phyloP scores from a whole-genome alignment of 2,329 filamentous ascomycete species.

The Bisporella sp. region DNA sequence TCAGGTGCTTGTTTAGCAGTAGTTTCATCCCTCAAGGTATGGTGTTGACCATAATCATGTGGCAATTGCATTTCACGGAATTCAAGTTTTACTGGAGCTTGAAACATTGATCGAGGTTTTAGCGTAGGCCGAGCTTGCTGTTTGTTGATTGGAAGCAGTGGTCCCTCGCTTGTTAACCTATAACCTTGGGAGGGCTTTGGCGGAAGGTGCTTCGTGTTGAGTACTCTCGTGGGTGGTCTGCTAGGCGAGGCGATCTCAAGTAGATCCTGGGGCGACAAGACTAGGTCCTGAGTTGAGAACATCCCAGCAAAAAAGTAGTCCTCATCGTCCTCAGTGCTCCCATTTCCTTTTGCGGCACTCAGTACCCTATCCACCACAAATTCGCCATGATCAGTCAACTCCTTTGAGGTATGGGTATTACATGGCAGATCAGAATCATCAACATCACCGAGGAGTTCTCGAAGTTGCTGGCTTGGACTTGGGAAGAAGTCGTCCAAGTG shows the following conservation, averaged over 20 bases:
- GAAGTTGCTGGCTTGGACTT: constrained; percentile 47
- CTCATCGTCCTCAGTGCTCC: background rate
- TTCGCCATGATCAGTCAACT: constrained; percentile 5
- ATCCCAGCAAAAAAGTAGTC: constrained; percentile 12
- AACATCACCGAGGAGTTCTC: constrained; percentile 40
- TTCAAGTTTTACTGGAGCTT: too few relatives aligned
- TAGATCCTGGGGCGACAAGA: constrained; percentile 41
- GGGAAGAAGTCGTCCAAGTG: constrained; percentile 49
- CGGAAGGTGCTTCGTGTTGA: background rate
- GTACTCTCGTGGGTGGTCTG: constrained; percentile 3
- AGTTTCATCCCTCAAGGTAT: background rate
- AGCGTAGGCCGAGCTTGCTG: background rate
- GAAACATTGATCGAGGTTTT: background rate
- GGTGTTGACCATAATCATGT: background rate
- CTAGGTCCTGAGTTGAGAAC: constrained; percentile 36
- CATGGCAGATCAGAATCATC: constrained; percentile 17
- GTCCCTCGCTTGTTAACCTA: background rate
- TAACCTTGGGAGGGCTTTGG: background rate
- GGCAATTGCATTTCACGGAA: background rate
- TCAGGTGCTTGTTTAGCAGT: background rate
- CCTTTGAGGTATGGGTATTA: constrained; percentile 16
- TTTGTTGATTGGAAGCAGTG: background rate
- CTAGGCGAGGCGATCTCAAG: constrained; percentile 31
- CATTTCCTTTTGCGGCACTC: too few relatives aligned
- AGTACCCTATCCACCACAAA: background rate